Percentiles rank a stretch among this genome's conserved stretches.
These are phyloP conservation scores for Pistacia integerrima DNA, from an alignment of 345 rosid species.

Conservation along the genomic window DNA sequence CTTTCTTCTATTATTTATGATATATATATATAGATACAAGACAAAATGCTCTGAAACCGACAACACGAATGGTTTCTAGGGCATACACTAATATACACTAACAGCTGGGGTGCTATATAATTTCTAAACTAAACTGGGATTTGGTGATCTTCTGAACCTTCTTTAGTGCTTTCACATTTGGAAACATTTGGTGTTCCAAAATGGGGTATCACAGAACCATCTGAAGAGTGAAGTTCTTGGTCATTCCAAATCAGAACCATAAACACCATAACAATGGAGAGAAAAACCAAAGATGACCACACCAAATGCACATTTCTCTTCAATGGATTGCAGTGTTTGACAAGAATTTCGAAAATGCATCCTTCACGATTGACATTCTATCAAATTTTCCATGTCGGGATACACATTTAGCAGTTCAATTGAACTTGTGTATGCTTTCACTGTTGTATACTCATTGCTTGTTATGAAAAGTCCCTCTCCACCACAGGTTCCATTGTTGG, in stretches of 20 bases:
- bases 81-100: too few species aligned
- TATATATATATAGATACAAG: too few species aligned
- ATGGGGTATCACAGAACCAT: constrained; percentile 44
- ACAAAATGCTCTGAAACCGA: too few species aligned
- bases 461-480: constrained; percentile 42
- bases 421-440: constrained; percentile 50
- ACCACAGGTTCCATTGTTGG: constrained; percentile 41
- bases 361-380: constrained; percentile 60
- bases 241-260: constrained; percentile 47
- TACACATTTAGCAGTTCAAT: constrained; percentile 47
- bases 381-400: constrained; percentile 56
- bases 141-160: constrained; percentile 6
- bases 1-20: too few species aligned
- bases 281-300: constrained; percentile 52
- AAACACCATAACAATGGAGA: constrained; percentile 48
- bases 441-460: constrained; percentile 25
- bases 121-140: constrained; percentile 24
- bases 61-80: too few species aligned
- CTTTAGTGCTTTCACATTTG: constrained; percentile 17
- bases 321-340: constrained; percentile 54
- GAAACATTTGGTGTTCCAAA: constrained; percentile 7
- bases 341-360: constrained; percentile 56
- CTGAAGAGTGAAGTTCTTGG: constrained; percentile 21
- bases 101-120: background rate
- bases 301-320: constrained; percentile 43